Conservation (phyloP, 805 yeast species). For the Wickerhamiella domercqiae region DNA sequence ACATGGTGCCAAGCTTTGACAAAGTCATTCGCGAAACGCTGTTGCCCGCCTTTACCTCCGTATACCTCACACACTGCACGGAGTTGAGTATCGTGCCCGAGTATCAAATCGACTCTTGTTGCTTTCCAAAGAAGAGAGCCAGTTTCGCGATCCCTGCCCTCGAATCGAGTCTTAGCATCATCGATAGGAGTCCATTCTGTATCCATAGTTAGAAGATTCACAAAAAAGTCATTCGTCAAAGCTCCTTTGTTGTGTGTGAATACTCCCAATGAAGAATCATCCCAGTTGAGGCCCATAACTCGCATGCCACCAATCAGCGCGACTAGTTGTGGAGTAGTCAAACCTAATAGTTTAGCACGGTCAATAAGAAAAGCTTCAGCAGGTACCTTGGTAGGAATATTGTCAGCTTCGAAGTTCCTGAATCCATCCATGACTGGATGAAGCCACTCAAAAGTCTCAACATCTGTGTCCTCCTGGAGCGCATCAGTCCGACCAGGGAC, state of each 20-base stretch:
- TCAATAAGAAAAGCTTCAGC: conserved; percentile 13
- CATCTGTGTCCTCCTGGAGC: conserved; percentile 9
- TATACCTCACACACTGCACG: conserved; percentile 13
- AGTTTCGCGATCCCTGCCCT: conserved; percentile 10
- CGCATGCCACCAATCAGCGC: conserved; percentile 15
- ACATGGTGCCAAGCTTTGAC: conserved; percentile 13
- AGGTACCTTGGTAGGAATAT: conserved; percentile 7
- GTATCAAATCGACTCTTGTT: conserved; percentile 9
- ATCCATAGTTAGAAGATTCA: conserved; percentile 7
- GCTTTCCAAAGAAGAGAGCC: conserved; percentile 12
- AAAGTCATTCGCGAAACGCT: conserved; percentile 10
- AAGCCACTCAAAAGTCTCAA: conserved; percentile 11
- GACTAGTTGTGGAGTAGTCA: conserved; percentile 12
- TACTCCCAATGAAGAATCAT: conserved; percentile 9
- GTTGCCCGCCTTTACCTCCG: conserved; percentile 5
- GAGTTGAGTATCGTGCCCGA: conserved; percentile 11
- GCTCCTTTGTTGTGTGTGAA: conserved; percentile 9
- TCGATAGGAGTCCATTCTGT: conserved; percentile 11
- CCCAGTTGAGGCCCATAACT: conserved; percentile 12
- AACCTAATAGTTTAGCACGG: conserved; percentile 11
- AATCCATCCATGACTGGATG: conserved; percentile 14
- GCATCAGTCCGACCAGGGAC: conserved; percentile 14
- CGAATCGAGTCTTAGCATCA: conserved; percentile 10
- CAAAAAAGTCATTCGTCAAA: conserved; percentile 13
- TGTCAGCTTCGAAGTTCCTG: conserved; percentile 12